These are phyloP conservation scores for Colletotrichum sidae DNA, from an alignment of 2,329 filamentous ascomycete genomes.

Conservation along the genomic window DNA sequence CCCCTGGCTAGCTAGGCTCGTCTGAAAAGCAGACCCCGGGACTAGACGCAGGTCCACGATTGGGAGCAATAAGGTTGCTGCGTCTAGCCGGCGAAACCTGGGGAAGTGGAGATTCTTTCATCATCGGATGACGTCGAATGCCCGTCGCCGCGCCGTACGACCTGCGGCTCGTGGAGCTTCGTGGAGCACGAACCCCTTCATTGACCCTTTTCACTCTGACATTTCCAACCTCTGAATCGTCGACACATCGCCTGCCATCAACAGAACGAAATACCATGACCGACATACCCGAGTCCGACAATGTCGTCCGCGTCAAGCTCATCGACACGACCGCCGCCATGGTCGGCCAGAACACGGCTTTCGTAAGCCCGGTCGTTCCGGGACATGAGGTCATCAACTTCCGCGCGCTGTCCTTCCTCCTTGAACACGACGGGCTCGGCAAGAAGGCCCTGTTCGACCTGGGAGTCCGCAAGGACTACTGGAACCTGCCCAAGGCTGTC, in stretches of 20 bases:
- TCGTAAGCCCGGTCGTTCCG: conserved; percentile 33
- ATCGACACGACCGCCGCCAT: conserved; percentile 37
- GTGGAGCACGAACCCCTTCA: not conserved
- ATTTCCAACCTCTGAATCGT: not conserved
- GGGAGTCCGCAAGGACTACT: conserved; percentile 38
- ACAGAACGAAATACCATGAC: conserved; percentile 1
- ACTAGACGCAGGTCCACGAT: not conserved
- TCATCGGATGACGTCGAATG: conserved; percentile 23
- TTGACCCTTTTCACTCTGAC: not conserved
- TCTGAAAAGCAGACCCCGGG: not conserved
- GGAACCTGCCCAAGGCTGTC: conserved; percentile 25
- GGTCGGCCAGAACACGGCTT: conserved; percentile 31
- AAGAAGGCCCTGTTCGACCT: conserved; percentile 37
- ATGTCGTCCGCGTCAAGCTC: conserved; percentile 36
- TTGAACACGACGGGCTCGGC: conserved; percentile 36
- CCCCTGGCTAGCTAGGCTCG: conserved; percentile 14
- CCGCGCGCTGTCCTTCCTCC: conserved; percentile 36
- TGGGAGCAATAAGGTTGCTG: conserved; percentile 3
- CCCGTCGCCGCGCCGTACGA: not conserved
- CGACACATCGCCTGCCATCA: not conserved
- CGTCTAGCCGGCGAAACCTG: conserved; percentile 1
- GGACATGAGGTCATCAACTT: conserved; percentile 40
- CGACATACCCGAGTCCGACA: conserved; percentile 28
- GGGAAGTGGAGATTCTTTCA: conserved; percentile 21
- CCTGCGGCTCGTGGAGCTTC: not conserved